Percentiles rank a stretch among this genome's conserved stretches.
These are phyloP conservation scores for Aureobasidium sp. DNA, from an alignment of 2,329 filamentous ascomycete genomes.

Conservation along the genomic window DNA sequence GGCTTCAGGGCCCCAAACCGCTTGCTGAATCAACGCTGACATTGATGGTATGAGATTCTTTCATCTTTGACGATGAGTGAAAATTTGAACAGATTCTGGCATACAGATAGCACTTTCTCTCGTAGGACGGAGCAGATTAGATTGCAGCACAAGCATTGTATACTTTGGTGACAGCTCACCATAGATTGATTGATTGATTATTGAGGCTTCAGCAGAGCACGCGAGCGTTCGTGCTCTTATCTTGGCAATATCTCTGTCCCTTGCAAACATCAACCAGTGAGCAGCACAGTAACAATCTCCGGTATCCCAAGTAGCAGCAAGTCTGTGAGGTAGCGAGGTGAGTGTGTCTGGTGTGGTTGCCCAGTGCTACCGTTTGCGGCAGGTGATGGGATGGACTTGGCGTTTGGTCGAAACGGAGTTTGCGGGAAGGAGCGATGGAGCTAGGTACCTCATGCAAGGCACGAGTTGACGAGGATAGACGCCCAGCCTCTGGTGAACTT, in stretches of 20 bases:
- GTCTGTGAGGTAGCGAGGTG: too few relatives aligned
- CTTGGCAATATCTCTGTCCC: not conserved
- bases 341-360: not conserved
- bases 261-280: not conserved
- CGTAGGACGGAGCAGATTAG: not conserved
- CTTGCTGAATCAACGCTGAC: not conserved
- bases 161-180: not conserved
- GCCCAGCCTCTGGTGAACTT: not conserved
- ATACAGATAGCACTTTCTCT: not conserved
- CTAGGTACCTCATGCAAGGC: conserved; percentile 6
- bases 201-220: not conserved
- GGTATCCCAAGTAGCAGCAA: not conserved
- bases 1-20: not conserved
- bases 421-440: not conserved
- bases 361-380: conserved; percentile 5
- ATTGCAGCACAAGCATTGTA: not conserved
- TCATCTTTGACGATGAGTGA: not conserved
- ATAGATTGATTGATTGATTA: not conserved
- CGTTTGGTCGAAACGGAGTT: not conserved
- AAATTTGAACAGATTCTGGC: not conserved
- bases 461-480: not conserved
- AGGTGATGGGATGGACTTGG: not conserved
- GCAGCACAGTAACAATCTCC: not conserved
- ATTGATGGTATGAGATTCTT: too few relatives aligned
- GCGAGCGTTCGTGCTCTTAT: not conserved